Percentiles rank a stretch among this genome's conserved stretches.
These are phyloP conservation scores for Arachnopeziza araneosa DNA, from an alignment of 2,329 filamentous ascomycete species.

Conservation along the genomic window DNA sequence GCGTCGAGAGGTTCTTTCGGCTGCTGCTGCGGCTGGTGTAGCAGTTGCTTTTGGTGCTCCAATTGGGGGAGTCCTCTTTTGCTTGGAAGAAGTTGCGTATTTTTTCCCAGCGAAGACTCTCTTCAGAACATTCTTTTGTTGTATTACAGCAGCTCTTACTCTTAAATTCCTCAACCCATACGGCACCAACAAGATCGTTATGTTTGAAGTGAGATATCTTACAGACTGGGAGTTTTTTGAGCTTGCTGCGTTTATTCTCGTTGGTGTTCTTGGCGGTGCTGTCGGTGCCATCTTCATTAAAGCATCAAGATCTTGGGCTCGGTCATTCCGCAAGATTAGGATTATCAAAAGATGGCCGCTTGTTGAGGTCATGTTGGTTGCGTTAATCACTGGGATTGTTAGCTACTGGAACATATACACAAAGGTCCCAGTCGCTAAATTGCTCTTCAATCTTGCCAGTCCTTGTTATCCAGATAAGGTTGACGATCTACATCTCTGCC, in stretches of 20 bases:
- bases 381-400: slow-evolving; percentile 73
- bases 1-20: slow-evolving; percentile 86
- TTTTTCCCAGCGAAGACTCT: slow-evolving; percentile 97
- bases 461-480: slow-evolving; percentile 71
- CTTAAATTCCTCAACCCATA: slow-evolving; percentile 96
- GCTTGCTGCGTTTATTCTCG: slow-evolving; percentile 74
- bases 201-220: slow-evolving; percentile 89
- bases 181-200: slow-evolving; percentile 90
- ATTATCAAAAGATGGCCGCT: slow-evolving; percentile 79
- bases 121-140: slow-evolving; percentile 97
- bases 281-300: slow-evolving; percentile 94
- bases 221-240: slow-evolving; percentile 95
- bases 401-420: slow-evolving; percentile 94
- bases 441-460: slow-evolving; percentile 84
- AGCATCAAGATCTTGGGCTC: slow-evolving; percentile 83
- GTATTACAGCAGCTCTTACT: slow-evolving; percentile 84
- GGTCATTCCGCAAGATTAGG: slow-evolving; percentile 74
- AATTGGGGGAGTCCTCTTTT: slow-evolving; percentile 84
- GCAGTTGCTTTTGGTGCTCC: slow-evolving; percentile 93
- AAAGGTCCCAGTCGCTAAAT: slow-evolving; percentile 81
- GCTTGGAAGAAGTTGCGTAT: slow-evolving; percentile 90
- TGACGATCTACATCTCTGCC: slow-evolving; percentile 70
- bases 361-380: slow-evolving; percentile 83
- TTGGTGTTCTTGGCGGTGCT: slow-evolving; percentile 79
- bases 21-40: slow-evolving; percentile 84